Evolutionary conservation across 2,329 filamentous ascomycete species (phyloP), one percentile per base, ranked within the genome.

Genomic region (Alternaria triticina): DNA sequence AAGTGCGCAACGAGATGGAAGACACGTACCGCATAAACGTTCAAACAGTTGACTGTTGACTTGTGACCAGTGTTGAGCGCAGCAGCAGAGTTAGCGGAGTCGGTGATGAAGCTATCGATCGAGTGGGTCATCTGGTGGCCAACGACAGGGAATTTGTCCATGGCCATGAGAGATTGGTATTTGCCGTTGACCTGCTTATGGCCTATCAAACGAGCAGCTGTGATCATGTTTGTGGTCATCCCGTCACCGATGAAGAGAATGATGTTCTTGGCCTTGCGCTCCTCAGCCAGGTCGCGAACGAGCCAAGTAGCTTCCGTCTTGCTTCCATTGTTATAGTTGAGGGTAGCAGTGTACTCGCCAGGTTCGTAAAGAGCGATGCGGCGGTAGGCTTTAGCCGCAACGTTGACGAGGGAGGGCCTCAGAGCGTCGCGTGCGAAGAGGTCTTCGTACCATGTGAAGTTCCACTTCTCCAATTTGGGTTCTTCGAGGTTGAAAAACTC

Each of bases 91-190:
- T 96, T 96, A 80, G 93, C 93, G 64, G 90, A 93, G 79, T 96
- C 92, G 40, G 92, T 96, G 76, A 96, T 95, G 84, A 92, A 95
- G 54, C 85, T 89, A 82, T 95, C 92, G 75, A 96, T 88, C 1
- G 91, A 94, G 81, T 95, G 92, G 11, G 92, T 94, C 86, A 96
- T 95, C 81, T 95, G 92, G 79, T 96, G 93, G 20, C 93, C 93
- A 11, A 95, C 77, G n/a, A 94, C 87, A 3, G 93, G 92, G 81
- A 96, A 96, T 75, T 93, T 86, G 82, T 96, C 93, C 83, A 96
- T 85, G 74, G 88, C 86, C 86, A 96, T 86, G 60, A 85, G 86
- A 61, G 86, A 88, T 83, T 93, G 89, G 79, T 95, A 96, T 79
- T 91, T 92, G 70, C 93, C 93, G 75, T 96, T 96, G 84, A 95